Percentiles rank a stretch among this genome's conserved stretches.
These are phyloP conservation scores for Vaccinium vitisidaea DNA, from an alignment of 148 eudicot genomes.

Conservation along the genomic window DNA sequence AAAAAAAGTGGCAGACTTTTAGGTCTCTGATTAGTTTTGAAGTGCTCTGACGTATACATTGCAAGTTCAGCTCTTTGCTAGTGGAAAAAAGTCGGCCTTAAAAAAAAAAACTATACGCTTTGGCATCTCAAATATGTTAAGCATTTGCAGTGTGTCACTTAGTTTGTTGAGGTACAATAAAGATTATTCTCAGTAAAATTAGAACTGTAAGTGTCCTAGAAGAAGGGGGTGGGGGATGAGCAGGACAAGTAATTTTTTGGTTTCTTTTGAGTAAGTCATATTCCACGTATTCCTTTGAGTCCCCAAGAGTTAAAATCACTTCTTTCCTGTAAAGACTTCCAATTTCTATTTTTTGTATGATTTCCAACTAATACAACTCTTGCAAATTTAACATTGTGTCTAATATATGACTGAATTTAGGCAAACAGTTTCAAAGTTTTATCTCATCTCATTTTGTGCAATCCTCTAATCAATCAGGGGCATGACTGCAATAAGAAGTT, in stretches of 20 bases:
- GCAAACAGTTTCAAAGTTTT: neutral
- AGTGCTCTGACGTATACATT: neutral
- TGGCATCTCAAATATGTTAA: neutral
- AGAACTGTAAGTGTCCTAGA: neutral
- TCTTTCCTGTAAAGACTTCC: neutral
- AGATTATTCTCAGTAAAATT: neutral
- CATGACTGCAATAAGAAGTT: neutral
- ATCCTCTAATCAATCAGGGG: neutral
- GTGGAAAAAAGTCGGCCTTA: neutral
- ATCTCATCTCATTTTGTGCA: neutral
- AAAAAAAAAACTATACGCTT: neutral
- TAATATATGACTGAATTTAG: neutral
- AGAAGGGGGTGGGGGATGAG: neutral
- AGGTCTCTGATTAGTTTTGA: neutral
- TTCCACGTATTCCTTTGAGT: neutral
- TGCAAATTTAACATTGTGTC: neutral
- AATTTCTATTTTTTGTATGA: neutral
- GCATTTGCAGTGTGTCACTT: neutral
- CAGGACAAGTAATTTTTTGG: neutral
- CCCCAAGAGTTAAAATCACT: neutral
- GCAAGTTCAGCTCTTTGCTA: neutral
- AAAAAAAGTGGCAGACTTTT: neutral
- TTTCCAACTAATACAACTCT: neutral
- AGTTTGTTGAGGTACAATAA: neutral
- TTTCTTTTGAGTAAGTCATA: neutral